phyloP scores from a whole-genome alignment of 2,329 filamentous ascomycete species.

The Colletotrichum sp. region DNA sequence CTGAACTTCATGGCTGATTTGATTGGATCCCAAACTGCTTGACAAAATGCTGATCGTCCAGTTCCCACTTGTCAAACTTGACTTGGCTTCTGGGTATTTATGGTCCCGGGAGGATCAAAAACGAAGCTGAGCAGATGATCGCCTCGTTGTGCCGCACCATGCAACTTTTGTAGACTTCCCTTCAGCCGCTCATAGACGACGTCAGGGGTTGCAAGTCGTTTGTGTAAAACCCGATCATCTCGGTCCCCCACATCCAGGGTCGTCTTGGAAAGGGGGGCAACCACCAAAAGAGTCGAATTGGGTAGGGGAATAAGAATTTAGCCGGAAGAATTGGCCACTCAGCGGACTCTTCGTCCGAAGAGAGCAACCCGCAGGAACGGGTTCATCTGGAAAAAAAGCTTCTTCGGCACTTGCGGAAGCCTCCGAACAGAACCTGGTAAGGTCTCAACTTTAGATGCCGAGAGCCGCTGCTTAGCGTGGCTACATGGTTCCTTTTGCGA shows the following conservation, averaged over 20 bases:
- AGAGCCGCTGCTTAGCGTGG: background rate
- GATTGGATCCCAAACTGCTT: background rate
- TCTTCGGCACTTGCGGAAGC: conserved; percentile 4
- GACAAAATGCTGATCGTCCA: background rate
- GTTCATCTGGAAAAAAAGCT: conserved; percentile 8
- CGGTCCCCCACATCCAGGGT: conserved; percentile 9
- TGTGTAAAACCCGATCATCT: conserved; percentile 8
- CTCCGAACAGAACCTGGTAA: background rate
- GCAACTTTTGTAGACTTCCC: conserved; percentile 3
- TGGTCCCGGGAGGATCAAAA: background rate
- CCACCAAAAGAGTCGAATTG: background rate
- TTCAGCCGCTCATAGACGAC: background rate
- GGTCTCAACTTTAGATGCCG: conserved; percentile 2
- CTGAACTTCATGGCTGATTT: conserved; percentile 13
- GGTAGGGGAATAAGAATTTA: background rate
- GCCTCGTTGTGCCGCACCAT: background rate
- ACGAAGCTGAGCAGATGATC: background rate
- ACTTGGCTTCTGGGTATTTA: background rate
- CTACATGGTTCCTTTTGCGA: background rate
- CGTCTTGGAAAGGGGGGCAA: background rate
- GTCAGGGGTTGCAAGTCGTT: background rate
- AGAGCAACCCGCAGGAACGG: background rate
- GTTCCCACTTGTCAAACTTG: background rate
- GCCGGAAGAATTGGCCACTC: background rate
- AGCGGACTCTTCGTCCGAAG: background rate